Base-by-base conservation (phyloP, 495 filamentous ascomycete species). In the Aspergillus panamensis region DNA sequence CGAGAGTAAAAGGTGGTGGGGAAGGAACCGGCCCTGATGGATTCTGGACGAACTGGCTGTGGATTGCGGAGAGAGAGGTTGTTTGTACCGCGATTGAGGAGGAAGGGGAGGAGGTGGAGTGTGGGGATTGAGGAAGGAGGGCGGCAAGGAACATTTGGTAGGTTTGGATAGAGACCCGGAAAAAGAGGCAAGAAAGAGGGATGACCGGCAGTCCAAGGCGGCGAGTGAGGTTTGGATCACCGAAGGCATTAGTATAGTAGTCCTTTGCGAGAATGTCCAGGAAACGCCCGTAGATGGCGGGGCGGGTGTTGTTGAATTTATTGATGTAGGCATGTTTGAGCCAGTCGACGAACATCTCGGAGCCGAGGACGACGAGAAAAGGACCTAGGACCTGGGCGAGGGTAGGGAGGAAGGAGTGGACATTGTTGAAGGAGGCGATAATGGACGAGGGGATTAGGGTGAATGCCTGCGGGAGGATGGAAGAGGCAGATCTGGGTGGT, bases 61-160 rank as follows among this genome's bases (percentile, higher is more conserved):
- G 57, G 80, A 88, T 59, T 0, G 89, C 74, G 3, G 89, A 84
- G 19, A 86, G 67, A 3, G 82, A 80, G 12, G 82, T 84, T 0
- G 88, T 83, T 14, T 81, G 80, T 2, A 86, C 82, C 1, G 86
- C 83, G 0, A 87, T 83, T 0, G 89, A 91, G 6, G 89, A 91
- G 6, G 87, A 83, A 8, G 91, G 77, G 0, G 89, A 87, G 0
- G 89, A 87, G 3, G 42, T 7, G 6, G 88, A 90, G 8, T 87
- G 81, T 9, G 91, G 77, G 0, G 89, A 87, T 1, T 84, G 80
- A 8, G 90, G 88, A 13, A 96, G 75, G 59, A 95, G 82, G 0
- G 89, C 91, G 7, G 92, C 88, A 10, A 97, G 82, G 72, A 97
- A 96, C 92, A 97, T 97, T 72, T 97, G 89, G 72, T 99, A 99